Evolutionary conservation across 306 rosid genomes (phyloP).

Genomic region (Acacia melanoxylon): DNA sequence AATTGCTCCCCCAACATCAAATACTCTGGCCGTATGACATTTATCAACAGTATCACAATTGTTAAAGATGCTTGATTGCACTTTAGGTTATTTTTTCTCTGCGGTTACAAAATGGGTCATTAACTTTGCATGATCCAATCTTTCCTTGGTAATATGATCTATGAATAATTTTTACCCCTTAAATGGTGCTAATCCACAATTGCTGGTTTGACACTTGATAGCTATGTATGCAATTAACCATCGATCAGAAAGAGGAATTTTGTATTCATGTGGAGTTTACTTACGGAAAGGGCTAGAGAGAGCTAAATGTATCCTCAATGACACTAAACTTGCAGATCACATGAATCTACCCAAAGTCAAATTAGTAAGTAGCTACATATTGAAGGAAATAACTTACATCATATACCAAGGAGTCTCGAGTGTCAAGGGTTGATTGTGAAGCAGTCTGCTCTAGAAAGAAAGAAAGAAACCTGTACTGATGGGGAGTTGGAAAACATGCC

Average conservation of each 20-base stretch:
- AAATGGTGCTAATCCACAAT: neutral
- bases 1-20: too few species aligned
- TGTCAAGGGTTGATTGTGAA: conserved; percentile 74
- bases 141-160: neutral
- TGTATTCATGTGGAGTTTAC: neutral
- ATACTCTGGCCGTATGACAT: too few species aligned
- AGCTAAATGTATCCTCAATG: neutral
- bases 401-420: conserved; percentile 71
- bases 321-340: conserved; percentile 32
- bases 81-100: neutral
- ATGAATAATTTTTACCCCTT: neutral
- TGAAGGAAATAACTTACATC: conserved; percentile 62
- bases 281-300: neutral
- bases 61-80: neutral
- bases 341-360: conserved; percentile 76
- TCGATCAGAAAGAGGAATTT: neutral
- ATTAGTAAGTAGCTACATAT: conserved; percentile 68
- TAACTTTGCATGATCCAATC: neutral
- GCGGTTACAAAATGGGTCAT: neutral
- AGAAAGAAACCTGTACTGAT: conserved; percentile 46
- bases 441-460: conserved; percentile 71
- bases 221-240: neutral
- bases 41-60: too few species aligned
- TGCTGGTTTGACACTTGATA: neutral
- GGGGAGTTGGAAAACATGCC: conserved; percentile 49